Evolutionary conservation across 768 basidiomycete genomes (phyloP).

Genomic region (Nidularia pulvinata): DNA sequence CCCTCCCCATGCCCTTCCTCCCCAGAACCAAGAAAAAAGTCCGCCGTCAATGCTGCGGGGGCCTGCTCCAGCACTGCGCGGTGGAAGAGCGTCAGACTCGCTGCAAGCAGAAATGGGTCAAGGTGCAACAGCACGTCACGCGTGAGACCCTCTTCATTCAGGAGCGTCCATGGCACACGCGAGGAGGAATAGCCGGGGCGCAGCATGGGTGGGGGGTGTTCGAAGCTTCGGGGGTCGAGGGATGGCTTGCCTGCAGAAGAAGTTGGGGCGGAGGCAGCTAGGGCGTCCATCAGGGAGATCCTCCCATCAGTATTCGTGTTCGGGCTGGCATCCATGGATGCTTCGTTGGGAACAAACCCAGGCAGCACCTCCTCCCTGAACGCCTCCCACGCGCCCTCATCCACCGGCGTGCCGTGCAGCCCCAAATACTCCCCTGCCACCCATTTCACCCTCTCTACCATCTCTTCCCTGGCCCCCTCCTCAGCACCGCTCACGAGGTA

Average conservation of each 20-base stretch:
- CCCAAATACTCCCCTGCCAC: constrained; percentile 65
- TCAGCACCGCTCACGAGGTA: constrained; percentile 62
- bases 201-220: constrained; percentile 21
- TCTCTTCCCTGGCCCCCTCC: constrained; percentile 34
- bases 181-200: constrained; percentile 10
- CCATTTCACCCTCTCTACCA: constrained; percentile 55
- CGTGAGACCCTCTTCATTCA: constrained; percentile 69
- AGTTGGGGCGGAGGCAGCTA: constrained; percentile 13
- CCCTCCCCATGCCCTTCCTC: constrained; percentile 5
- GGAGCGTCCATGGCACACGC: constrained; percentile 44
- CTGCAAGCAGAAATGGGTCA: constrained; percentile 62
- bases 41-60: constrained; percentile 52
- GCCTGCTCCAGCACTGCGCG: constrained; percentile 46
- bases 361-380: constrained; percentile 57
- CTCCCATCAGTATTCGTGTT: constrained; percentile 36
- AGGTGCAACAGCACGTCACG: constrained; percentile 62
- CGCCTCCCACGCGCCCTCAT: constrained; percentile 53
- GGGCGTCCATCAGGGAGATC: constrained; percentile 44
- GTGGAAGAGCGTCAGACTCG: constrained; percentile 65
- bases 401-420: constrained; percentile 53
- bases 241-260: constrained; percentile 20
- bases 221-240: constrained; percentile 17
- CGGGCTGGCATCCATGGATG: constrained; percentile 32
- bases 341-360: constrained; percentile 14
- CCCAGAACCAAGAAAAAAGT: constrained; percentile 35